Conservation (phyloP, 2,329 filamentous ascomycete species). For the Cucurbitaria berberidis region DNA sequence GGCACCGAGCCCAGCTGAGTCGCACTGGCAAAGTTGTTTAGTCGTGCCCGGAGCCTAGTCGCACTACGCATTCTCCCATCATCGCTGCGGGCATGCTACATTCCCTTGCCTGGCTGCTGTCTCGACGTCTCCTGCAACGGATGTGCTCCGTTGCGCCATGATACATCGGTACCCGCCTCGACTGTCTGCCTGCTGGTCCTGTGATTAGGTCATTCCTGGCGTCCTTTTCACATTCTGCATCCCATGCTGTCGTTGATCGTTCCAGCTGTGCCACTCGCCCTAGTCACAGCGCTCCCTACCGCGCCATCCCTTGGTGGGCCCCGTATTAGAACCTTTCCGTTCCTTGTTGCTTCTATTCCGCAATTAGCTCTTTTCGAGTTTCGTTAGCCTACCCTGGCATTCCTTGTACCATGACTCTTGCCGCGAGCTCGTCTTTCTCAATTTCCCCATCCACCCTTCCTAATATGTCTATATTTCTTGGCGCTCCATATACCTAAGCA, state of each 20-base stretch:
- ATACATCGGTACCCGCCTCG: constrained; percentile 48
- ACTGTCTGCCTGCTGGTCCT: constrained; percentile 33
- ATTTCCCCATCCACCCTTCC: constrained; percentile 43
- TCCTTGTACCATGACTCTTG: constrained; percentile 42
- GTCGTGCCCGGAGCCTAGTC: constrained; percentile 33
- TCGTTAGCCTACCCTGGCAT: constrained; percentile 38
- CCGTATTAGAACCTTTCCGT: constrained; percentile 40
- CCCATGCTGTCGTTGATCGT: constrained; percentile 43
- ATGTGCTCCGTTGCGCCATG: constrained; percentile 51
- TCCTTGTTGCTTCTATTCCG: constrained; percentile 43
- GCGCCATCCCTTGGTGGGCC: constrained; percentile 42
- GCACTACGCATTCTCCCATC: constrained; percentile 40
- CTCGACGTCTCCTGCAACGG: constrained; percentile 45
- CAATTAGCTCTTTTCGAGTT: constrained; percentile 37
- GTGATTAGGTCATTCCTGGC: constrained; percentile 43
- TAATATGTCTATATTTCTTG: constrained; percentile 46
- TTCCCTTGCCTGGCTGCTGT: constrained; percentile 36
- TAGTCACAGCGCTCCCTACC: constrained; percentile 45
- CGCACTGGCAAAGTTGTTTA: constrained; percentile 35
- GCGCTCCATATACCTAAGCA: constrained; percentile 47
- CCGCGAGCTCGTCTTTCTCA: constrained; percentile 35
- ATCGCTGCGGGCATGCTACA: constrained; percentile 30
- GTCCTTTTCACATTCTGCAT: constrained; percentile 46
- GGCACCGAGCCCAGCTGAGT: constrained; percentile 42
- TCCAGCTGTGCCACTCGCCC: constrained; percentile 49